Conservation (phyloP, 2,329 filamentous ascomycete genomes). For the Fusarium sp. region DNA sequence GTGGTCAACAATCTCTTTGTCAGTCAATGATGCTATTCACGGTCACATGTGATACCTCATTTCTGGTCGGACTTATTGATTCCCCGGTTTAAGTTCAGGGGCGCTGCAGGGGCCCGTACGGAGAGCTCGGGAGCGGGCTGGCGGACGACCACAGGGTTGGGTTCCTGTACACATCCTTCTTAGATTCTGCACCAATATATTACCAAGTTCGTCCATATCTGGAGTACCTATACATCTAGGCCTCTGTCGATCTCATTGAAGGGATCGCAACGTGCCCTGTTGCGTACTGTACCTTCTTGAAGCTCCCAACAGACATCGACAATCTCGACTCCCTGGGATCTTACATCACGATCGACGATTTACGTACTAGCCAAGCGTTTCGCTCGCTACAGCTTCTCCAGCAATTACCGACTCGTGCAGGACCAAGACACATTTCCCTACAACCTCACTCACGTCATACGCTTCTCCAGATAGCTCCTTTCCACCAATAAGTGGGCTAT, state of each 20-base stretch:
- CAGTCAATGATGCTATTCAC: conserved; percentile 5
- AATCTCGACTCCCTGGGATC: conserved; percentile 24
- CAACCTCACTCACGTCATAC: conserved; percentile 18
- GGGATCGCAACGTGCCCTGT: conserved; percentile 29
- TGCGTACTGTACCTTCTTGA: conserved; percentile 32
- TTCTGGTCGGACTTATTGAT: conserved; percentile 21
- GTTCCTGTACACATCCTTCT: conserved; percentile 11
- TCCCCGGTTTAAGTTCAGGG: conserved; percentile 29
- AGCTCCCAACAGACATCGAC: conserved; percentile 37
- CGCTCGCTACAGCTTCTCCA: conserved; percentile 10
- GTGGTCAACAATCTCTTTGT: not conserved
- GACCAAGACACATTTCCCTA: conserved; percentile 2
- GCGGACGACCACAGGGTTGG: not conserved
- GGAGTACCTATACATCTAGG: conserved; percentile 18
- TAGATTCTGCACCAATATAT: not conserved
- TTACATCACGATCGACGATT: conserved; percentile 39
- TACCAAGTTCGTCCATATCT: not conserved
- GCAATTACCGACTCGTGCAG: conserved; percentile 8
- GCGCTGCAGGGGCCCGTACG: conserved; percentile 22
- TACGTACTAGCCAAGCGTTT: conserved; percentile 30
- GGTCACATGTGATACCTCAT: conserved; percentile 17
- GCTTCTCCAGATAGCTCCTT: conserved; percentile 15
- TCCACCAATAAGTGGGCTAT: conserved; percentile 17
- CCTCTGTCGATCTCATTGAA: conserved; percentile 22
- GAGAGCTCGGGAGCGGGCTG: conserved; percentile 27